A percentile compares a stretch with the other conserved stretches of the same genome.
Evolutionary conservation across 768 basidiomycete species (phyloP).

Genomic region (Collybiopsis confluens): DNA sequence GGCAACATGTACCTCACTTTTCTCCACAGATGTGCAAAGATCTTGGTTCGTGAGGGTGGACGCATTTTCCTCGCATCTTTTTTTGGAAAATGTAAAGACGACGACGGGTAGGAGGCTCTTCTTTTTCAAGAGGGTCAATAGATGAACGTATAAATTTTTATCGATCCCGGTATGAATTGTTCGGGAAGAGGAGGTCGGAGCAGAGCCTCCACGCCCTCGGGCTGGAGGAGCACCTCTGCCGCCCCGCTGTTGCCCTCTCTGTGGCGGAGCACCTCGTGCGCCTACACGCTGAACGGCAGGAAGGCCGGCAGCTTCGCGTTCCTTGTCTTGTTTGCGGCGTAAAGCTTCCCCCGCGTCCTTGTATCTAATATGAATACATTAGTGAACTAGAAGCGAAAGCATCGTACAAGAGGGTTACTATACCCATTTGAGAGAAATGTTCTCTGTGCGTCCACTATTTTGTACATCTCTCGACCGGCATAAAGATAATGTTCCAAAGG

Average conservation of each 20-base stretch:
- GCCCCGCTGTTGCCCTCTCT: slow-evolving; percentile 55
- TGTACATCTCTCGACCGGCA: slow-evolving; percentile 88
- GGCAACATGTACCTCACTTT: slow-evolving; percentile 94
- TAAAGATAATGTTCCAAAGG: slow-evolving; percentile 97
- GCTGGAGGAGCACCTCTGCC: slow-evolving; percentile 33
- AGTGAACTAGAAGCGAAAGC: slow-evolving; percentile 7
- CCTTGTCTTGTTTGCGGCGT: slow-evolving; percentile 94
- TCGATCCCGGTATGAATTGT: slow-evolving; percentile 69
- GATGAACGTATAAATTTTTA: slow-evolving; percentile 91
- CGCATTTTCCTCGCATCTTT: slow-evolving; percentile 95
- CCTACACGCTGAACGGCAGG: slow-evolving; percentile 82
- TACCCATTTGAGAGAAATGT: slow-evolving; percentile 74
- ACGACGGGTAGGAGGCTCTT: slow-evolving; percentile 87
- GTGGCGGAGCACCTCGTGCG: slow-evolving; percentile 62
- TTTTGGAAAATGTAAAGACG: slow-evolving; percentile 96
- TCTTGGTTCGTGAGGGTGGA: slow-evolving; percentile 83
- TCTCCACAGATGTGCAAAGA: slow-evolving; percentile 84
- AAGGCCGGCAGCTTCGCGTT: slow-evolving; percentile 91
- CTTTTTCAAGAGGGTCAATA: slow-evolving; percentile 84
- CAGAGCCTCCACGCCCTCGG: slow-evolving; percentile 31
- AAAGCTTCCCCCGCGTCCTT: slow-evolving; percentile 87
- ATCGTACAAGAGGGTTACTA: slow-evolving; percentile 9
- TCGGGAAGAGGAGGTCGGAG: slow-evolving; percentile 29
- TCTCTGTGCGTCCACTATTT: slow-evolving; percentile 83
- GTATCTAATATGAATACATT: slow-evolving; percentile 48